Base-by-base conservation (phyloP, 192 early-diverging fungal species). In the Chytriomyces sp. region DNA sequence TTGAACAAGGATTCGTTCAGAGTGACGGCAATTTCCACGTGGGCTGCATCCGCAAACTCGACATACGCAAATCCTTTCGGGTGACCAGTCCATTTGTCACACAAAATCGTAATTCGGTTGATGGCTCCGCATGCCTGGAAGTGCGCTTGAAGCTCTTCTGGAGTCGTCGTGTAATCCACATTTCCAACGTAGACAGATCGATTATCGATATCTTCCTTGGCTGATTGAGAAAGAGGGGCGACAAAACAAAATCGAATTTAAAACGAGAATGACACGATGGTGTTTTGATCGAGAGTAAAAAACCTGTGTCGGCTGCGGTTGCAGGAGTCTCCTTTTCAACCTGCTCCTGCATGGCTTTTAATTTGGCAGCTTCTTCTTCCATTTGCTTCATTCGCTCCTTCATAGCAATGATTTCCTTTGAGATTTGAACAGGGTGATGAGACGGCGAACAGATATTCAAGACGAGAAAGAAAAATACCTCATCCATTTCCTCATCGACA, bases 101-200 rank as follows among this genome's bases (percentile, higher is more conserved):
- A 96, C 53, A 96, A 80, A 72, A 98, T 98, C 11, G 97, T 99
- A 8, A 98, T 94, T 28, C 98, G 89, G 81, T 97, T 99, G 81
- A 99, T 97, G 20, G 91, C 92, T 20, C 98, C 97, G 82, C 96
- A 97, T 7, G 93, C 88, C 82, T 96, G 92, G 75, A 99, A 99
- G 77, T 96, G 95, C 45, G 90, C 91, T 80, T 98, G 96, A 45
- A 99, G 86, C 73, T 98, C 94, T 76, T 98, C 96, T 18, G 97
- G 96, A 65, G 95, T 96, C 28, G 94, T 86, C 50, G 83, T 86
- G 85, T 98, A 99, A 82, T 99, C 97, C 35, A 98, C 96, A 85
- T 96, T 97, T 46, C 96, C 95, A 28, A 98, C 93, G 80, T 97
- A 97, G 63, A 97, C 91, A 43, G 96, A 98, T 77, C 97, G 85